Conservation (phyloP, 495 filamentous ascomycete species). For the Penicillium samsonianum region DNA sequence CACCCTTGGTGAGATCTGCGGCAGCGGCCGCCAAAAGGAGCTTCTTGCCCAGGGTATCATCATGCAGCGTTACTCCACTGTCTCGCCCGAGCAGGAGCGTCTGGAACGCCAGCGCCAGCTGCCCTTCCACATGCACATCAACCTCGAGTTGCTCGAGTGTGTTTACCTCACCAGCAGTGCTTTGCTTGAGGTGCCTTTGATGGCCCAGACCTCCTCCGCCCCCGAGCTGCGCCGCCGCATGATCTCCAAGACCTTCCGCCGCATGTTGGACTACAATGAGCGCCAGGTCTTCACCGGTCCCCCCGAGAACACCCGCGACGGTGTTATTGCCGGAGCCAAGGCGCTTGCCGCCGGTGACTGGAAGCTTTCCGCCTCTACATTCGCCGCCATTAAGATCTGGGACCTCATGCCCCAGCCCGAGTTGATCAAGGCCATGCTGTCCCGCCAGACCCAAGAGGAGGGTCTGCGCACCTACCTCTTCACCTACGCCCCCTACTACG, state of each 20-base stretch:
- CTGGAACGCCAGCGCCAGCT: constrained; percentile 94
- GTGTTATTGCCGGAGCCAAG: constrained; percentile 98
- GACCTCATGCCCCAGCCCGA: constrained; percentile 86
- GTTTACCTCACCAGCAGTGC: constrained; percentile 98
- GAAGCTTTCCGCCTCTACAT: constrained; percentile 91
- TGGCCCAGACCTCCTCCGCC: constrained; percentile 93
- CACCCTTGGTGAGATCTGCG: constrained; percentile 95
- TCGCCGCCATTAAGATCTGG: constrained; percentile 99
- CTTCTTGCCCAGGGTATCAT: constrained; percentile 96
- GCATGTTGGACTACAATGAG: constrained; percentile 99
- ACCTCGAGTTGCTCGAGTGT: constrained; percentile 95
- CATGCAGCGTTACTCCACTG: constrained; percentile 92
- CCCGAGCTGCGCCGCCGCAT: constrained; percentile 96
- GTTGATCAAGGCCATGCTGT: constrained; percentile 94
- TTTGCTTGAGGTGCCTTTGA: constrained; percentile 95
- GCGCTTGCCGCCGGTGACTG: constrained; percentile 95
- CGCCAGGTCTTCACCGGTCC: constrained; percentile 98
- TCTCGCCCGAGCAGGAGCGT: constrained; percentile 95
- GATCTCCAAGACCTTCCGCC: constrained; percentile 99
- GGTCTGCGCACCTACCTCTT: constrained; percentile 98
- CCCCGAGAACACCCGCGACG: constrained; percentile 96
- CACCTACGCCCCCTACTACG: constrained; percentile 99
- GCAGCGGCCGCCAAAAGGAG: constrained; percentile 95
- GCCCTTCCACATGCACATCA: constrained; percentile 99
- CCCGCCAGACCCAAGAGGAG: constrained; percentile 97